Evolutionary conservation across 345 rosid species (phyloP), one percentile per base, ranked within the genome.

Genomic region (Erysimum cheiranthoides): DNA sequence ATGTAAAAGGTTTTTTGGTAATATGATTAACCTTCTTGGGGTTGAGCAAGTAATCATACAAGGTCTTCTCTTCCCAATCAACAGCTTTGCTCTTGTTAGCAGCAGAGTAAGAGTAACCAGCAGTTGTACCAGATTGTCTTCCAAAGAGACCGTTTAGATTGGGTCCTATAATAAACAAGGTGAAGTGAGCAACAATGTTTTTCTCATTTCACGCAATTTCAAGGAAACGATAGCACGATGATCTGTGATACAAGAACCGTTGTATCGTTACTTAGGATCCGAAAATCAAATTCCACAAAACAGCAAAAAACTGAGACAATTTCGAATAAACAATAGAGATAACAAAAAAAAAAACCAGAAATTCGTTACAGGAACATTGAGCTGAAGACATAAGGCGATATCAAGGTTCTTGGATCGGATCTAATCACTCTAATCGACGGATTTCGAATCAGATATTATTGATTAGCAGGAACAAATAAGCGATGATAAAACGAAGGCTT

Each of bases 81-180:
- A 93, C 96, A 79, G 93, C 96, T 89, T 75, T 93, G 78, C 75
- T 89, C 86, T 91, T 93, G 85, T 93, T 93, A 10, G 95, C 96
- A 57, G 94, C 85, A n/a, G 97, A 94, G 81, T 94, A 94, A 2
- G 96, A 92, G 81, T 78, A 78, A 52, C 81, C 77, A 78, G 77
- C 78, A 2, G 80, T 78, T 31, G 77, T 78, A 8, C 98, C 98
- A 1, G 96, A 90, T 66, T 89, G 95, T 81, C 97, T 89, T 53
- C 97, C 95, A 30, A 94, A 92, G 6, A 94, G 85, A 17, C 98
- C 98, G 66, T 92, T 87, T 72, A 90, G 79, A 77, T 94, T 92
- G 4, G 97, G 98, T 21, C 98, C 96, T 94, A 42, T 8, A 42
- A 5, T n/a, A 53, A 31, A 31, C 13, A 43, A 13, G 4, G 17